Evolutionary conservation across 257 asterid genomes (phyloP).

Genomic region (Fraxinus quadrangulata): DNA sequence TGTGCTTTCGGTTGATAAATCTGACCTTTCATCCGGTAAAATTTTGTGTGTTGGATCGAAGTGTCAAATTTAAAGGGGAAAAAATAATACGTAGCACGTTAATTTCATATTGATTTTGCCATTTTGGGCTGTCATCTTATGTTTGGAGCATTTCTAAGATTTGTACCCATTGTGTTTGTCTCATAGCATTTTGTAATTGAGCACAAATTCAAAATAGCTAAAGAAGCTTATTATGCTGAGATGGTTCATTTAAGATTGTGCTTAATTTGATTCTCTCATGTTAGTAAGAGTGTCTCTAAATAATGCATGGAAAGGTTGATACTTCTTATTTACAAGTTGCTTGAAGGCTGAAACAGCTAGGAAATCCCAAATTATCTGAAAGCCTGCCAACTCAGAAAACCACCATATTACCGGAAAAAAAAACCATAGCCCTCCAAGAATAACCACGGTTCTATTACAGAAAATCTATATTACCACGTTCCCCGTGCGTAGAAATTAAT

Average conservation of each 20-base stretch:
- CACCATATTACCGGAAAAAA: not conserved
- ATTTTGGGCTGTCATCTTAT: not conserved
- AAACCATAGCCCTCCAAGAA: constrained; percentile 1
- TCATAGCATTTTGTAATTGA: not conserved
- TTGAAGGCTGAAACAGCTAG: not conserved
- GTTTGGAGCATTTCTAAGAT: constrained; percentile 10
- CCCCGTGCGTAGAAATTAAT: not conserved
- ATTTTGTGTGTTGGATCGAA: not conserved
- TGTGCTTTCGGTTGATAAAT: constrained; percentile 15
- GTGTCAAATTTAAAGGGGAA: not conserved
- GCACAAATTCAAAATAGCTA: constrained; percentile 1
- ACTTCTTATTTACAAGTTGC: not conserved
- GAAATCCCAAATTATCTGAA: not conserved
- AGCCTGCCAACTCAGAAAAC: not conserved
- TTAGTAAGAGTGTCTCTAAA: not conserved
- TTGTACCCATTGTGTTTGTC: not conserved
- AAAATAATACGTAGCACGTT: not conserved
- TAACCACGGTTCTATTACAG: not conserved
- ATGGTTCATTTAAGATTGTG: constrained; percentile 6
- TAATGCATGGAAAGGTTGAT: not conserved
- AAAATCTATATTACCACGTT: not conserved
- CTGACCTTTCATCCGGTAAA: constrained; percentile 5
- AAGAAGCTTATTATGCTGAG: not conserved
- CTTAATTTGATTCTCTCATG: not conserved
- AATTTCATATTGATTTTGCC: constrained; percentile 1